These are phyloP conservation scores for Teunomyces panamensis DNA, from an alignment of 805 yeast genomes.

Conservation along the genomic window DNA sequence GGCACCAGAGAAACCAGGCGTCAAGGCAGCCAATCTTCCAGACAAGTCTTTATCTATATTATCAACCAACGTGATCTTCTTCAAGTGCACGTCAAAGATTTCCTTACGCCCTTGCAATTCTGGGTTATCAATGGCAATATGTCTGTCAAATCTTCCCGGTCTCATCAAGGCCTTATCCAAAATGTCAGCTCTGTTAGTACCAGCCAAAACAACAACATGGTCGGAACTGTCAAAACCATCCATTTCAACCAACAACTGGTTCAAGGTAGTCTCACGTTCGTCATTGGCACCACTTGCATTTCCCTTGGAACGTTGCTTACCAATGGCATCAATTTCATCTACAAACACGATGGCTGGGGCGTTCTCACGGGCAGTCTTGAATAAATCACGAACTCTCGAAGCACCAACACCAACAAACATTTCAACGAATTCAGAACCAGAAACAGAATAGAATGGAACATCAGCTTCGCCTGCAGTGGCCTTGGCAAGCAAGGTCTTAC, in stretches of 20 bases:
- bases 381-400: slow-evolving; percentile 92
- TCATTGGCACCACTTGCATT: slow-evolving; percentile 81
- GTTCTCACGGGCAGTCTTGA: slow-evolving; percentile 85
- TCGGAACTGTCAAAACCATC: slow-evolving; percentile 92
- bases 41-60: slow-evolving; percentile 52
- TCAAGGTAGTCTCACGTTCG: slow-evolving; percentile 94
- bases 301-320: slow-evolving; percentile 81
- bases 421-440: slow-evolving; percentile 97
- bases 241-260: slow-evolving; percentile 96
- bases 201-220: slow-evolving; percentile 95
- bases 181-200: slow-evolving; percentile 94
- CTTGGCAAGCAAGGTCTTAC: slow-evolving; percentile 93
- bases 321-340: slow-evolving; percentile 99
- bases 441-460: slow-evolving; percentile 92
- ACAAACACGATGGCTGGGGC: slow-evolving; percentile 97
- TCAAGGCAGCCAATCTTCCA: slow-evolving; percentile 89
- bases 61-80: slow-evolving; percentile 58
- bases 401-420: slow-evolving; percentile 99
- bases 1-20: slow-evolving; percentile 98
- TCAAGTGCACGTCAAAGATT: slow-evolving; percentile 83
- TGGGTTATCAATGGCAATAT: slow-evolving; percentile 86
- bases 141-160: slow-evolving; percentile 98
- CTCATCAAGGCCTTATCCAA: slow-evolving; percentile 89
- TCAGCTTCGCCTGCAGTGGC: slow-evolving; percentile 99
- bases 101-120: slow-evolving; percentile 94